Base-by-base conservation (phyloP, 2,329 filamentous ascomycete species). In the Penicillium concentricum region DNA sequence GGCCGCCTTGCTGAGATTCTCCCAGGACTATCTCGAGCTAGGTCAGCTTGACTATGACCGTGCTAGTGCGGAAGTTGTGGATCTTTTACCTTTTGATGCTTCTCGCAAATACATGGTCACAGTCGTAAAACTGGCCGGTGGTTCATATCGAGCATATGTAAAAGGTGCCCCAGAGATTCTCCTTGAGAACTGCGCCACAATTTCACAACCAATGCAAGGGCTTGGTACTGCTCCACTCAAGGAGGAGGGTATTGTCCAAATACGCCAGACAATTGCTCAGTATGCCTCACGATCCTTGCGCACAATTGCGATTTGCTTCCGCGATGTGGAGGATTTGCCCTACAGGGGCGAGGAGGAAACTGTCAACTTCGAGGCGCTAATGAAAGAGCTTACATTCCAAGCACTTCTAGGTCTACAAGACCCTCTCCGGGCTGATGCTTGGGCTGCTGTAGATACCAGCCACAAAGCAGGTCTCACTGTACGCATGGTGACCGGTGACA, bases 51-150 rank as follows among this genome's bases (percentile, higher is more conserved):
- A 78, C 43, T 82, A 87, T 67, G 81, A 87, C 63, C 83, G 87
- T 26, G 73, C 78, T 4, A 81, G 83, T 54, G 84, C 82, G 57
- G 77, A 78, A 22, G 79, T 83, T n/a, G 73, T 87, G 38, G 87
- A 90, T 64, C 77, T 90, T 39, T 83, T 90, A 53, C 88, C 88
- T 3, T 91, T 91, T 62, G 87, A 90, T 68, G 90, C 88, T 35
- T 81, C 82, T 10, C 84, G 87, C 62, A 91, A 91, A 71, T 90
- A 86, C 56, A 79, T 78, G 75, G 74, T 75, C 20, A 72, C 74
- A 24, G 74, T 78, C 10, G 65, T 77, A 46, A 70, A 71, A 53
- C 66, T 72, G 20, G 51, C 67, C 2, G 63, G 62, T 32, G 70
- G 69, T 16, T 62, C 59, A 12, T 78, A 77, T 58, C 71, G 76